Evolutionary conservation across 495 filamentous ascomycete species (phyloP).

Genomic region (Neurospora sublineolata): DNA sequence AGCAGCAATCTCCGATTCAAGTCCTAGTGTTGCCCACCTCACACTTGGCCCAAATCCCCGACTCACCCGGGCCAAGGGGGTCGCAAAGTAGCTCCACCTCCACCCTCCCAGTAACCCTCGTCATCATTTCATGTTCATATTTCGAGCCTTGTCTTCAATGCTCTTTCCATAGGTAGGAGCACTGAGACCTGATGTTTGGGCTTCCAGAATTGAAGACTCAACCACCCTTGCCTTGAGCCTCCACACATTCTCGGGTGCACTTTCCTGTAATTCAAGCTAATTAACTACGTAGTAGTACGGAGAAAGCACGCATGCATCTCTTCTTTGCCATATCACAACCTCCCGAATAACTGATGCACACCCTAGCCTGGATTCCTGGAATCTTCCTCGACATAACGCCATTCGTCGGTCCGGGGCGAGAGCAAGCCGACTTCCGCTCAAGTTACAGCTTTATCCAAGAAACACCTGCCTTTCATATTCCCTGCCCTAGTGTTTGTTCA

Average conservation of each 20-base stretch:
- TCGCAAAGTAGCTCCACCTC: neutral
- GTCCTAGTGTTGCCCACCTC: neutral
- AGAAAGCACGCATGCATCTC: neutral
- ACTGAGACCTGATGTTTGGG: too few species aligned
- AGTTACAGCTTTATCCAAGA: neutral
- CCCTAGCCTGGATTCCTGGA: neutral
- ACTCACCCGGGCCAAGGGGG: neutral
- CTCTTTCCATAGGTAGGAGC: too few species aligned
- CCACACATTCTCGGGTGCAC: neutral
- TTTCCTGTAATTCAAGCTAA: neutral
- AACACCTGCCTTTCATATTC: neutral
- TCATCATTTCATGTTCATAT: too few species aligned
- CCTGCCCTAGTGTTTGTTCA: neutral
- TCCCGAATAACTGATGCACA: neutral
- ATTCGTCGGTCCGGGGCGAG: neutral
- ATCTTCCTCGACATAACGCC: neutral
- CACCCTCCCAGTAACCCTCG: neutral
- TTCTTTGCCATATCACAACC: neutral
- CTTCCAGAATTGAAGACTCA: neutral
- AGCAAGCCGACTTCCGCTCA: neutral
- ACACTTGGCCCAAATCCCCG: neutral
- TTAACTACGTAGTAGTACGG: neutral
- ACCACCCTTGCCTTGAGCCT: neutral
- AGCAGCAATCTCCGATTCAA: conserved; percentile 27
- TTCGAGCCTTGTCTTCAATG: too few species aligned